Evolutionary conservation across 2,329 filamentous ascomycete genomes (phyloP), one percentile per base, ranked within the genome.

Genomic region (Epichloe scottii): DNA sequence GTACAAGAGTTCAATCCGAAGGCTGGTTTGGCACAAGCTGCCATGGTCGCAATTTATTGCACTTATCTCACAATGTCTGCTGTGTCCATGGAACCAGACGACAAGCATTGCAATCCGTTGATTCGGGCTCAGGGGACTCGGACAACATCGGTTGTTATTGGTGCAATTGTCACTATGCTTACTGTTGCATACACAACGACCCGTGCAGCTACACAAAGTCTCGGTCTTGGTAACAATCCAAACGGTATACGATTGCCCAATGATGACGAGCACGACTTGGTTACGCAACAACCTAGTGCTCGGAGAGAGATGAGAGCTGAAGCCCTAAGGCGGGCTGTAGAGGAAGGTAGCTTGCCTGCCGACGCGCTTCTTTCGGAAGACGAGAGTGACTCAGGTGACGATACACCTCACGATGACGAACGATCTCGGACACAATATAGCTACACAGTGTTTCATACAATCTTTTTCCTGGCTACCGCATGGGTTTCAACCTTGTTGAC

Each of bases 111-210:
- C 79, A 98, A 98, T 68, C 93, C 93, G 8, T 77, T 98, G 34
- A 76, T 96, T 54, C 82, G 80, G 49, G 90, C 89, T 7, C 86
- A 87, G 55, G 89, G 88, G 54, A 93, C 91, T 10, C 82, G 93
- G 55, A 94, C 87, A 7, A 93, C 89, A 2, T 95, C 89, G 30
- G 82, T 97, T 53, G 81, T 98, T 46, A 80, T 98, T 56, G 93
- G 93, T 54, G 93, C 93, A 33, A 84, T 98, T 56, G 88, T 95
- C 50, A 98, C 93, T 11, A 95, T 98, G 80, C 77, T 96, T 47
- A 97, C 93, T 1, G 88, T 97, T 49, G 93, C 93, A 7, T 98
- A 97, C 70, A 98, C 93, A 5, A 98, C 93, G 3, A 98, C 93
- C 3, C 85, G 93, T 49, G 93, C 93, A 17, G 93, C 93, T 14